Conservation (phyloP, 2,329 filamentous ascomycete genomes). For the Fusarium marasasianum region DNA sequence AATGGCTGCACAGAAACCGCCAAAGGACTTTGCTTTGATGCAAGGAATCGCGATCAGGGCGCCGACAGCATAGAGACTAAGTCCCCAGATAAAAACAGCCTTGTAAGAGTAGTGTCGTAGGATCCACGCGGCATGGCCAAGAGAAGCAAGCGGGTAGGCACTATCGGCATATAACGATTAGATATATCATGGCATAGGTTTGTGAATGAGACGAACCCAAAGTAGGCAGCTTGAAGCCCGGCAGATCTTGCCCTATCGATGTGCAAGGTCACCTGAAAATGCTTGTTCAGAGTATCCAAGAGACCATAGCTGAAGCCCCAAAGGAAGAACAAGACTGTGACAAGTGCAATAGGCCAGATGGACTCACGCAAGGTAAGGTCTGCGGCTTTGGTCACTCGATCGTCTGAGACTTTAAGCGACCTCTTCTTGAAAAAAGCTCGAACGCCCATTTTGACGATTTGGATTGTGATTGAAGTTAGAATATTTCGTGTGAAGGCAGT, state of each 20-base stretch:
- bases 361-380: constrained; percentile 73
- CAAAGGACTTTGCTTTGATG: constrained; percentile 72
- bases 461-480: not conserved
- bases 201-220: constrained; percentile 58
- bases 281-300: constrained; percentile 60
- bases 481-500: too few relatives aligned
- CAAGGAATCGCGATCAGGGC: constrained; percentile 64
- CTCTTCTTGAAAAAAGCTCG: constrained; percentile 56
- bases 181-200: not conserved
- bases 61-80: constrained; percentile 71
- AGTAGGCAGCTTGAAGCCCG: constrained; percentile 62
- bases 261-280: constrained; percentile 57
- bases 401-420: constrained; percentile 56
- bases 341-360: constrained; percentile 70
- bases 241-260: constrained; percentile 56
- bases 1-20: constrained; percentile 76
- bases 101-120: constrained; percentile 73
- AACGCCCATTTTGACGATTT: constrained; percentile 50
- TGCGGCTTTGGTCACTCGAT: constrained; percentile 53
- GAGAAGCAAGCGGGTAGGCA: constrained; percentile 75
- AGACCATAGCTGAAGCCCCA: constrained; percentile 59
- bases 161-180: constrained; percentile 43
- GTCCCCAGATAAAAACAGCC: constrained; percentile 73
- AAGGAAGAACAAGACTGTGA: constrained; percentile 58
- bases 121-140: constrained; percentile 70